phyloP scores from a whole-genome alignment of 1,284 basidiomycete genomes.

The Apiotrichum domesticum region DNA sequence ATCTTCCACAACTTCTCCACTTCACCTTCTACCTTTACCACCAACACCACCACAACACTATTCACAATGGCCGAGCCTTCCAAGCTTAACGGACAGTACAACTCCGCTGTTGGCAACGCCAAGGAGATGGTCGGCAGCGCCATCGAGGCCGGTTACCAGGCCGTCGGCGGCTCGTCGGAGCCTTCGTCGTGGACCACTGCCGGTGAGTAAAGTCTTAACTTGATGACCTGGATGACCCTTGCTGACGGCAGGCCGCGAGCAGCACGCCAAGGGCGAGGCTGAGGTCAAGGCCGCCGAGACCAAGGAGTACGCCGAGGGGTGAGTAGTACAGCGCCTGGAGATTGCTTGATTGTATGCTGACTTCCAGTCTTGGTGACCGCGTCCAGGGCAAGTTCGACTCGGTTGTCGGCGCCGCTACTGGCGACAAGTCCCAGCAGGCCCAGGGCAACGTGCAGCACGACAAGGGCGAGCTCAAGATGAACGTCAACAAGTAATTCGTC shows the following conservation, averaged over 20 bases:
- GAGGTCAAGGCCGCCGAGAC: constrained; percentile 44
- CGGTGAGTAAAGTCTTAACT: too few relatives aligned
- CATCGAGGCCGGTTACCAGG: constrained; percentile 54
- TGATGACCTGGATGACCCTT: too few relatives aligned
- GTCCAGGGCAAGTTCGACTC: constrained; percentile 61
- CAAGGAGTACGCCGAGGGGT: constrained; percentile 49
- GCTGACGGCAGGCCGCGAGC: constrained; percentile 51
- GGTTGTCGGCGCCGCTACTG: constrained; percentile 58
- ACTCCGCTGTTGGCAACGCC: constrained; percentile 42
- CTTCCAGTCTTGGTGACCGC: constrained; percentile 50
- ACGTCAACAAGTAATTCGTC: constrained; percentile 21
- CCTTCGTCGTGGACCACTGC: constrained; percentile 20
- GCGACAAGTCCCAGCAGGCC: constrained; percentile 59
- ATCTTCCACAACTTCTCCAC: too few relatives aligned
- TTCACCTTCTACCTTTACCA: not conserved
- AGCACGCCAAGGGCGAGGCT: constrained; percentile 59
- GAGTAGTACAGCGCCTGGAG: too few relatives aligned
- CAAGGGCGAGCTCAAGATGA: constrained; percentile 55
- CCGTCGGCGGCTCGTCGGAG: constrained; percentile 39
- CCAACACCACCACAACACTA: not conserved
- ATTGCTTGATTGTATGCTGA: too few relatives aligned
- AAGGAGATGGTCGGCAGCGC: constrained; percentile 51
- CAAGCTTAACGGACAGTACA: constrained; percentile 58
- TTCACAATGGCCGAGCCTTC: constrained; percentile 42
- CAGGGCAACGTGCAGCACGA: constrained; percentile 55